Percentiles rank a stretch among this genome's conserved stretches.
Evolutionary conservation across 257 asterid genomes (phyloP).

Genomic region (Cynanchum wilfordii): DNA sequence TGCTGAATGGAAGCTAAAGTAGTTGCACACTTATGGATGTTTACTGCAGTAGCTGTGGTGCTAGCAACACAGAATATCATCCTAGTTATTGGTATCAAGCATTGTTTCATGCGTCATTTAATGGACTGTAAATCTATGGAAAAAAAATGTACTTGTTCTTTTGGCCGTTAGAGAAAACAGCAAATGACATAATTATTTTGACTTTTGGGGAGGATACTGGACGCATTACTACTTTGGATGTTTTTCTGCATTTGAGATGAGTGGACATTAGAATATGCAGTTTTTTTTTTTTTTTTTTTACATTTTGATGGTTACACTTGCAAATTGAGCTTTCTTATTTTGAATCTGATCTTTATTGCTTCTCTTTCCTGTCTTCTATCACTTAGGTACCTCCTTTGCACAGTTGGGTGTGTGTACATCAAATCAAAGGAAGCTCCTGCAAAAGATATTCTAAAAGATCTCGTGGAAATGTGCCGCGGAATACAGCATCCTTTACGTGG

Average conservation of each 20-base stretch:
- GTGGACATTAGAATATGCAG: background rate
- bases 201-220: background rate
- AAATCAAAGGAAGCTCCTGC: constrained; percentile 99
- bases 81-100: background rate
- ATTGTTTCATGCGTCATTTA: background rate
- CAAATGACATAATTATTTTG: background rate
- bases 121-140: background rate
- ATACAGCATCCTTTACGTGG: constrained; percentile 97
- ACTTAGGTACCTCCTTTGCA: constrained; percentile 85
- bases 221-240: background rate
- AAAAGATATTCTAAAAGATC: constrained; percentile 93
- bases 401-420: constrained; percentile 94
- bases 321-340: background rate
- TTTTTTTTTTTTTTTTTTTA: no score
- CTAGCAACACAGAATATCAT: background rate
- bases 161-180: background rate
- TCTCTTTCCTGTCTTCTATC: constrained; percentile 21
- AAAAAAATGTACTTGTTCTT: background rate
- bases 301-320: background rate
- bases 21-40: background rate
- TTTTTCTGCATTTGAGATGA: background rate
- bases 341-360: background rate
- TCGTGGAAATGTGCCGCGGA: constrained; percentile 98
- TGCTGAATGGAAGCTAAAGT: background rate
- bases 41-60: background rate